Conservation (phyloP, 2,329 filamentous ascomycete genomes). For the Trichoderma simmonsii region DNA sequence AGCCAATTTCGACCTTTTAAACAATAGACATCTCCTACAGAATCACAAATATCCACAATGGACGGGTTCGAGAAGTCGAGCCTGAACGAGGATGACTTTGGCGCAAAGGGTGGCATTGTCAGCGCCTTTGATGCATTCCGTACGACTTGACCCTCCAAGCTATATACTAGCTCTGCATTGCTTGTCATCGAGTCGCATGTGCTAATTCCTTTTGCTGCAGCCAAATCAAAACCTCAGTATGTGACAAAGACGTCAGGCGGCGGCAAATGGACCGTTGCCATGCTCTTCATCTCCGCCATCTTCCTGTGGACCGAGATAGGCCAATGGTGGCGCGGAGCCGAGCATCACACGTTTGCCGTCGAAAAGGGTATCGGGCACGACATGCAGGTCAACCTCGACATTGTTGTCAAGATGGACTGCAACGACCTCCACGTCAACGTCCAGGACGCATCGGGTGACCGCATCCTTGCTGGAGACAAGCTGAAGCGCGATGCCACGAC, state of each 20-base stretch:
- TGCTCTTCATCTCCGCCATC: constrained; percentile 69
- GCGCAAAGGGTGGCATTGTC: constrained; percentile 66
- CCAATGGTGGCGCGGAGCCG: constrained; percentile 80
- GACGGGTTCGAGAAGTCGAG: constrained; percentile 69
- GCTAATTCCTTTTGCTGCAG: constrained; percentile 45
- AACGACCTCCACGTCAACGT: constrained; percentile 91
- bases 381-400: constrained; percentile 91
- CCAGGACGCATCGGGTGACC: constrained; percentile 90
- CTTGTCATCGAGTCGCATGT: neutral
- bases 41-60: constrained; percentile 48
- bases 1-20: neutral
- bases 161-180: neutral
- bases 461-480: constrained; percentile 75
- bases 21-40: neutral
- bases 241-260: constrained; percentile 79
- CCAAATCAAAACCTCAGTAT: constrained; percentile 94
- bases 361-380: constrained; percentile 85
- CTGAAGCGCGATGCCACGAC: constrained; percentile 73
- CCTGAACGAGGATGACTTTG: constrained; percentile 76
- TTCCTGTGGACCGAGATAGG: constrained; percentile 75
- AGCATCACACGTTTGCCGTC: constrained; percentile 87
- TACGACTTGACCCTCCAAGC: constrained; percentile 44
- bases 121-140: constrained; percentile 96
- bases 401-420: constrained; percentile 89
- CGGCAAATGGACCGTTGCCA: constrained; percentile 87